Conservation (phyloP, 2,329 filamentous ascomycete genomes). For the Verticillium tricorpus region DNA sequence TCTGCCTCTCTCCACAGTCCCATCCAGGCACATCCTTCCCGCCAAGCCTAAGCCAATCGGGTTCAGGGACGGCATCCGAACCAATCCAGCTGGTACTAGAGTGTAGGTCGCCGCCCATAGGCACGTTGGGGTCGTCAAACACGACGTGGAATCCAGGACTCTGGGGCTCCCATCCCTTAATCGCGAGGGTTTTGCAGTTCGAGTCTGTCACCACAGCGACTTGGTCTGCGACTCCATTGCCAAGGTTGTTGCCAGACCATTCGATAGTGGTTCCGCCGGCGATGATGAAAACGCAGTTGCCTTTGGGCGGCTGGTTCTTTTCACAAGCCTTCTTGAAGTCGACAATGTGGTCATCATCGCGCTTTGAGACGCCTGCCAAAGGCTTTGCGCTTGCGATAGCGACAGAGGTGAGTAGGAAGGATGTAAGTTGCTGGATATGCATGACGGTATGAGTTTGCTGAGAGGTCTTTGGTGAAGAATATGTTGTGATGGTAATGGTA, state of each 20-base stretch:
- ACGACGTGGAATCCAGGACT: neutral
- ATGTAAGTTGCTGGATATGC: neutral
- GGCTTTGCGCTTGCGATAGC: neutral
- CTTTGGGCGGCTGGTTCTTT: neutral
- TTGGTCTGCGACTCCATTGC: neutral
- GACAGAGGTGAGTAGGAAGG: neutral
- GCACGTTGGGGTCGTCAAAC: neutral
- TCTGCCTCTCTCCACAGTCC: neutral
- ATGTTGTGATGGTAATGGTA: neutral
- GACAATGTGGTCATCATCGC: neutral
- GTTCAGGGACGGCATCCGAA: neutral
- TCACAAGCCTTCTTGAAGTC: neutral
- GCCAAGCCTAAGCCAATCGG: neutral
- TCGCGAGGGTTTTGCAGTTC: neutral
- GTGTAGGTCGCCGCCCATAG: neutral
- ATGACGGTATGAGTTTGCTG: neutral
- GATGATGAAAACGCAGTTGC: neutral
- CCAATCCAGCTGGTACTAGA: neutral
- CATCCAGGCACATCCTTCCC: neutral
- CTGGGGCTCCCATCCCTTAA: neutral
- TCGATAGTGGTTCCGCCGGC: neutral
- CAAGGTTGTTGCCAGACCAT: neutral
- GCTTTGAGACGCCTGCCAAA: neutral
- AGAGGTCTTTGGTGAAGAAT: neutral
- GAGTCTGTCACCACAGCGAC: neutral